These are phyloP conservation scores for Isabelozyma heimii DNA, from an alignment of 805 yeast genomes.

Conservation along the genomic window DNA sequence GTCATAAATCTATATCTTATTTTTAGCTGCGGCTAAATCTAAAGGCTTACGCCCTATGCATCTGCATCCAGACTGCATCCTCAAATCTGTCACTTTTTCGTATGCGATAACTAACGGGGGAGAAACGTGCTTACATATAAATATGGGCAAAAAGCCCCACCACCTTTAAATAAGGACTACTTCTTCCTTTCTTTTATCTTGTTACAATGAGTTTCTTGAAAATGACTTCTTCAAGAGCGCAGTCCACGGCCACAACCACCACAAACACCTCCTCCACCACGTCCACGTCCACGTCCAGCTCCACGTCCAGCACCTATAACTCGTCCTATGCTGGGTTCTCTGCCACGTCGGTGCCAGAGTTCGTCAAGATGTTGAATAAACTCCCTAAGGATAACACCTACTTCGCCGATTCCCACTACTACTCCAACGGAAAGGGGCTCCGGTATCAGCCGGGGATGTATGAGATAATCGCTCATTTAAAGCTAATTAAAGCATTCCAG, in stretches of 20 bases:
- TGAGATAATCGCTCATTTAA: slow-evolving; percentile 19
- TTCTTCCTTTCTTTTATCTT: background rate
- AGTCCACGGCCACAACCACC: background rate
- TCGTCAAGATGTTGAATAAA: background rate
- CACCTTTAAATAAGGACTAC: no score
- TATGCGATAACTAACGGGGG: no score
- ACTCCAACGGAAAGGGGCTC: background rate
- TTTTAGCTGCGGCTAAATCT: no score
- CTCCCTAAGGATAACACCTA: background rate
- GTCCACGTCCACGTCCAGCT: background rate
- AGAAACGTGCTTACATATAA: no score
- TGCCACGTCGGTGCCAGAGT: background rate
- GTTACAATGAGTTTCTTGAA: background rate
- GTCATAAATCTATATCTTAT: no score
- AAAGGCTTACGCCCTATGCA: no score
- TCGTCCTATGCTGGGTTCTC: background rate
- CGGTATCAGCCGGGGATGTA: slow-evolving; percentile 5
- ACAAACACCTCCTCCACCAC: background rate
- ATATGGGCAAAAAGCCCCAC: no score
- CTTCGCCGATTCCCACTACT: background rate
- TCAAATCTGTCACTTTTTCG: no score
- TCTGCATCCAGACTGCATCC: no score
- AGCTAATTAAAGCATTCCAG: slow-evolving; percentile 17
- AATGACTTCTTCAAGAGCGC: background rate
- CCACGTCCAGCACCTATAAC: background rate